These are phyloP conservation scores for Pseudozyma tsukubaensis DNA, from an alignment of 1,284 basidiomycete species.

Conservation along the genomic window DNA sequence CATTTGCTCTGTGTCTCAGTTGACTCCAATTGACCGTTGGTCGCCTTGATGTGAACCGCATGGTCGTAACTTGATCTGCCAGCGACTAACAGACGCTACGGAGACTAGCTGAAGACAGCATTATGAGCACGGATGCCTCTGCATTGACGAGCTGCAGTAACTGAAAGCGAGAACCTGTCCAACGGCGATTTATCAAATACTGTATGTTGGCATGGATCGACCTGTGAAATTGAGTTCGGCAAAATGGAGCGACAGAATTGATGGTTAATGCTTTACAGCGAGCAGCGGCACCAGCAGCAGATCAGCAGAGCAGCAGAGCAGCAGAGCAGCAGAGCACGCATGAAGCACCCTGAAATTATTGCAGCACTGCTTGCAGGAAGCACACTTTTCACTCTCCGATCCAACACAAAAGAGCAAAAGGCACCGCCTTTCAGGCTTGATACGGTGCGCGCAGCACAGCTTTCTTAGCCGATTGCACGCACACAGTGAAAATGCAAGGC, in stretches of 20 bases:
- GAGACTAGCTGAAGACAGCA: too few relatives aligned
- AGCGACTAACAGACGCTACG: too few relatives aligned
- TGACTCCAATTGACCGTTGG: background rate
- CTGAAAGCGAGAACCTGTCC: conserved; percentile 15
- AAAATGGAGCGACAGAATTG: too few relatives aligned
- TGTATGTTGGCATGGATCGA: conserved; percentile 3
- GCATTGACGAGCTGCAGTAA: too few relatives aligned
- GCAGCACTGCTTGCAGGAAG: too few relatives aligned
- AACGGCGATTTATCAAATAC: conserved; percentile 20
- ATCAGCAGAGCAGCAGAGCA: background rate
- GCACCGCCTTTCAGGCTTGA: conserved; percentile 7
- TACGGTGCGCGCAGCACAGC: conserved; percentile 20
- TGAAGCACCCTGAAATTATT: background rate
- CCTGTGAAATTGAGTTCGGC: too few relatives aligned
- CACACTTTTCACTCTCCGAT: background rate
- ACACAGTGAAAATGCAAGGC: conserved; percentile 1
- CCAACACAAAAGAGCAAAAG: background rate
- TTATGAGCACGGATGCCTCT: too few relatives aligned
- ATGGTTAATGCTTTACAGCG: too few relatives aligned
- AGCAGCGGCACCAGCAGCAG: too few relatives aligned
- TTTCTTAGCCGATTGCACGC: background rate
- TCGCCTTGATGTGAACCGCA: too few relatives aligned
- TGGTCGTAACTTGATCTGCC: too few relatives aligned
- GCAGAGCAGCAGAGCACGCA: background rate
- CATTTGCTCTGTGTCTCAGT: background rate